These are phyloP conservation scores for Xylaria intraflava DNA, from an alignment of 495 filamentous ascomycete species.

Conservation along the genomic window DNA sequence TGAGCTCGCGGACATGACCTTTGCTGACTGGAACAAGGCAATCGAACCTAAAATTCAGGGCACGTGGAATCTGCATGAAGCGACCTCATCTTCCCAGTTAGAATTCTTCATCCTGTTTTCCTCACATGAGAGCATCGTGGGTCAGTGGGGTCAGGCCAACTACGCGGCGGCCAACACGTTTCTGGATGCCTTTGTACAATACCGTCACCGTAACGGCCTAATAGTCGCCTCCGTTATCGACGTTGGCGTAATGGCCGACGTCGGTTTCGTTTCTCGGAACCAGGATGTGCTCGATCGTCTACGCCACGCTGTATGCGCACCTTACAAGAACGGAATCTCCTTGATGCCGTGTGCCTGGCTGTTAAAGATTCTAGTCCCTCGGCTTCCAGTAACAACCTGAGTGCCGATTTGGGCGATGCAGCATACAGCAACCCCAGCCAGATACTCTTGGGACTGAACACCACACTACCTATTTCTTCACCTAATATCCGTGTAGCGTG, in stretches of 20 bases:
- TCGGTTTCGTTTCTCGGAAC: not conserved
- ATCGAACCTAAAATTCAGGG: constrained; percentile 42
- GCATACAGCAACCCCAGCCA: not conserved
- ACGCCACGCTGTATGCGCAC: not conserved
- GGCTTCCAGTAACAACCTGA: not conserved
- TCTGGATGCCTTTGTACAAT: constrained; percentile 31
- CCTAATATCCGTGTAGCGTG: not conserved
- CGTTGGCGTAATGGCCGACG: not conserved
- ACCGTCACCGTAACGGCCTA: constrained; percentile 8
- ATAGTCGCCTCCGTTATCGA: not conserved
- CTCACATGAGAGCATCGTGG: constrained; percentile 25
- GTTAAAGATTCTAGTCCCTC: not conserved
- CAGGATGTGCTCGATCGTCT: not conserved
- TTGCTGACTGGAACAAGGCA: constrained; percentile 33
- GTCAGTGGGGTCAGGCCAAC: constrained; percentile 29
- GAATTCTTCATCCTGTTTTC: constrained; percentile 32
- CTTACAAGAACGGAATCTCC: not conserved
- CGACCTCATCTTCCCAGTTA: constrained; percentile 20
- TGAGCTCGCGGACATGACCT: constrained; percentile 41
- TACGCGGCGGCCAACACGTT: constrained; percentile 33
- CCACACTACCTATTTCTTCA: not conserved
- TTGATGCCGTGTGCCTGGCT: not conserved
- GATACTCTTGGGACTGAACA: not conserved
- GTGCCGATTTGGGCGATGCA: not conserved
- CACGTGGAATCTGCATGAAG: constrained; percentile 42